Evolutionary conservation across 2,329 filamentous ascomycete species (phyloP), one percentile per base, ranked within the genome.

Genomic region (Phoma sp.): DNA sequence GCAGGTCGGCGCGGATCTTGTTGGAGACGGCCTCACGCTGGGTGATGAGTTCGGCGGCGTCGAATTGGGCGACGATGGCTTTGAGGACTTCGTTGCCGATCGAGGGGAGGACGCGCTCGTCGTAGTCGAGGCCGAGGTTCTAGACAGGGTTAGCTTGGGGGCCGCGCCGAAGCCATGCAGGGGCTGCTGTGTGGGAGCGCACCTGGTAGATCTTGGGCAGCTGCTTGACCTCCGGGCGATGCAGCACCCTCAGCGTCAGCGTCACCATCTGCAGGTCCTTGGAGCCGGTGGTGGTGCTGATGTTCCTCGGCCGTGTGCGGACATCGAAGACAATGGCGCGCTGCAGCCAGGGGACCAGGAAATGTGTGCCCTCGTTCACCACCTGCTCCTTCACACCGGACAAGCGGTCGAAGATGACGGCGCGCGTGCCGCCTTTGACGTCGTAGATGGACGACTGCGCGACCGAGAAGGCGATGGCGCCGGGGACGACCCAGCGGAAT

Each of bases 181-280:
- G 11, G 2, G 2, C 7, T 5, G 18, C n/a, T 17, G n/a, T 30
- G 15, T 10, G 7, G 14, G 36, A 17, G 69, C 83, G 61, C 79
- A 97, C 93, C 87, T 98, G 95, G 83, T 99, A 99, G 72, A 99
- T 99, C 82, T 93, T 96, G 56, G 95, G 96, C 73, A 99, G 82
- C 69, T 88, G 86, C 82, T 91, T 87, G 69, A 99, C 93, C 52
- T 96, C 93, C 5, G 96, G 95, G 67, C 96, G 85, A 80, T 98
- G 93, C 77, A 99, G 80, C 62, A 99, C 95, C 78, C 95, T 86
- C 75, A 99, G 84, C 47, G 95, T 99, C 83, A 99, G 84, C 84
- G 92, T 97, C 72, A 99, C 95, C 95, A 99, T 99, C 83, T 99
- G 95, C 83, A 99, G 79, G 81, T 99, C 95, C 86, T 99, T 99